A percentile compares a stretch with the other conserved stretches of the same genome.
Evolutionary conservation across 2,329 filamentous ascomycete species (phyloP).

Genomic region (Talaromyces sp.): DNA sequence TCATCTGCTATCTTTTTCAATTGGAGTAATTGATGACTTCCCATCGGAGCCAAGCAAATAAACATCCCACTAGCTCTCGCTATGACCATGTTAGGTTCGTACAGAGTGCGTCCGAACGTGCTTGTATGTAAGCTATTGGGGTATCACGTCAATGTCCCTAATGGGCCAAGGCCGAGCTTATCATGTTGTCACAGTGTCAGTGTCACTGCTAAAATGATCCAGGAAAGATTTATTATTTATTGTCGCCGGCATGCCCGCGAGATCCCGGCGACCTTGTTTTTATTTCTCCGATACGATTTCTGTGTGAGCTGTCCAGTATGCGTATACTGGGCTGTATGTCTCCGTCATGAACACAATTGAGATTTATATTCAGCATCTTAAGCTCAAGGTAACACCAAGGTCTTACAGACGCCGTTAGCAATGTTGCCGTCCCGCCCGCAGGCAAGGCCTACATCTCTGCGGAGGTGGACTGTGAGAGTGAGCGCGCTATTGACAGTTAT

Average conservation of each 20-base stretch:
- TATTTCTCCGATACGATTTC: constrained; percentile 1
- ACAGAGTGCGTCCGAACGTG: background rate
- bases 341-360: constrained; percentile 2
- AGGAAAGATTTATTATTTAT: background rate
- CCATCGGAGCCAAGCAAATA: background rate
- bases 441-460: background rate
- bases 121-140: background rate
- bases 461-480: constrained; percentile 3
- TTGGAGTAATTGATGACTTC: background rate
- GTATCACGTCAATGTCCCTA: background rate
- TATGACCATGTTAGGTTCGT: background rate
- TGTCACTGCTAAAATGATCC: background rate
- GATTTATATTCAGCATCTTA: background rate
- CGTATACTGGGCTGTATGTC: background rate
- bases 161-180: background rate
- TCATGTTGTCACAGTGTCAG: background rate
- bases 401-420: background rate
- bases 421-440: background rate
- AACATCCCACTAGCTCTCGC: background rate
- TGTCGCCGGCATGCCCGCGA: background rate
- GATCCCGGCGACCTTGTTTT: background rate
- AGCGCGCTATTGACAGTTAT: background rate
- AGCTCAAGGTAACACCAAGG: background rate
- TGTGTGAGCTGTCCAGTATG: background rate
- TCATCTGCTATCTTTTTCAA: background rate